These are phyloP conservation scores for Smittium culicis DNA, from an alignment of 371 early-diverging fungal species.

Conservation along the genomic window DNA sequence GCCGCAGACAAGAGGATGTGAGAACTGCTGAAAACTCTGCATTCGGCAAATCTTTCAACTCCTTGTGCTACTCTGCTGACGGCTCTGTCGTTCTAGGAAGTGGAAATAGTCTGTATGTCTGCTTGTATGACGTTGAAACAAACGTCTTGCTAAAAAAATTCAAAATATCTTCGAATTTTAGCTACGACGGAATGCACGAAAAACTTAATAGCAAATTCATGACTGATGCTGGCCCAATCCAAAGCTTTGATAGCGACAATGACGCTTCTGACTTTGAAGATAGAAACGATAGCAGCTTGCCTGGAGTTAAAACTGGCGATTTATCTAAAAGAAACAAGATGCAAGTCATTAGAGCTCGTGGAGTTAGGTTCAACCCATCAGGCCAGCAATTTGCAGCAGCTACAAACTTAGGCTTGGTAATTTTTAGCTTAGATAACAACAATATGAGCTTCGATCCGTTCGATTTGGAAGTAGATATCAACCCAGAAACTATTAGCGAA, in stretches of 20 bases:
- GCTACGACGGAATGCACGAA: conserved; percentile 83
- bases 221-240: conserved; percentile 86
- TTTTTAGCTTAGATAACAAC: conserved; percentile 84
- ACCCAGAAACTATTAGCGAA: conserved; percentile 66
- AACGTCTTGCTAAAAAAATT: conserved; percentile 72
- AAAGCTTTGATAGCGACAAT: conserved; percentile 60
- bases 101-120: conserved; percentile 86
- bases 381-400: conserved; percentile 91
- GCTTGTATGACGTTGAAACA: conserved; percentile 77
- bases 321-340: conserved; percentile 54
- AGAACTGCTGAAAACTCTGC: conserved; percentile 69
- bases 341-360: conserved; percentile 66
- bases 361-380: conserved; percentile 82
- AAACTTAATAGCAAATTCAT: conserved; percentile 75
- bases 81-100: conserved; percentile 81
- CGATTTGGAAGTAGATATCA: conserved; percentile 89
- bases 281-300: conserved; percentile 58
- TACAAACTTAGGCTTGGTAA: conserved; percentile 86
- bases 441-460: conserved; percentile 85
- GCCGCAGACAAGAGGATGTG: conserved; percentile 59
- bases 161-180: conserved; percentile 76
- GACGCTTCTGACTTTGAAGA: conserved; percentile 72
- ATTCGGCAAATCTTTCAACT: conserved; percentile 77
- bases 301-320: conserved; percentile 80
- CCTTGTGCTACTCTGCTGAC: conserved; percentile 87